Evolutionary conservation across 2,329 filamentous ascomycete species (phyloP).

Genomic region (Metarhizium guizhouense): DNA sequence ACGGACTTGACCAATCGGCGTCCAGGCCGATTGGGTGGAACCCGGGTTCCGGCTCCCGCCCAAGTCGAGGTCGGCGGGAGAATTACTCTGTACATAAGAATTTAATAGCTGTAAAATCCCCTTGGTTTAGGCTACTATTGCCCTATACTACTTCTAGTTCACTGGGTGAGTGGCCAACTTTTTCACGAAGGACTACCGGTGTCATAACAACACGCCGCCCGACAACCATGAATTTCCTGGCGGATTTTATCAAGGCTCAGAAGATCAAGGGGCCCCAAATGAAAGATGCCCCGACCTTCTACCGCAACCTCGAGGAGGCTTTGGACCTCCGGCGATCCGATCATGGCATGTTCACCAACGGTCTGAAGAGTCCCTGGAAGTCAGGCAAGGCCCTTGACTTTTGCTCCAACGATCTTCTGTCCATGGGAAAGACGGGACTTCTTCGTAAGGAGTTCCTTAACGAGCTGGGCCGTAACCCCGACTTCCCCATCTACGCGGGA

Average conservation of each 20-base stretch:
- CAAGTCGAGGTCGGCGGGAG: too few species aligned
- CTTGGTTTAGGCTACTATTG: too few species aligned
- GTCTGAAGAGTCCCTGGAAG: conserved; percentile 8
- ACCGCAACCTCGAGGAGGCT: conserved; percentile 21
- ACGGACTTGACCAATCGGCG: too few species aligned
- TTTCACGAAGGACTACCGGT: too few species aligned
- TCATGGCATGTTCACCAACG: conserved; percentile 15
- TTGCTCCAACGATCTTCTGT: conserved; percentile 59
- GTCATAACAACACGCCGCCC: too few species aligned
- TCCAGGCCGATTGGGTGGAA: too few species aligned
- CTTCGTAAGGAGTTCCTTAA: conserved; percentile 39
- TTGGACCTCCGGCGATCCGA: conserved; percentile 18
- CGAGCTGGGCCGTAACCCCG: conserved; percentile 19
- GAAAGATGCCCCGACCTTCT: background rate
- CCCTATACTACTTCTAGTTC: too few species aligned
- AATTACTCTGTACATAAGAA: too few species aligned
- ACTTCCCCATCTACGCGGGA: conserved; percentile 35
- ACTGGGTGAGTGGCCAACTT: too few species aligned
- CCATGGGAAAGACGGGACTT: conserved; percentile 37
- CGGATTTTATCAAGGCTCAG: background rate
- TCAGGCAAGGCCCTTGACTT: conserved; percentile 36
- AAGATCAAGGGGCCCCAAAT: background rate
- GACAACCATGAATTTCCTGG: too few species aligned
- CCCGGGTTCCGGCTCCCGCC: too few species aligned
- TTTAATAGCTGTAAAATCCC: too few species aligned